Percentiles rank a stretch among this genome's conserved stretches.
phyloP scores from a whole-genome alignment of 169 alveolate species.

The Perkinsus chesapeaki region DNA sequence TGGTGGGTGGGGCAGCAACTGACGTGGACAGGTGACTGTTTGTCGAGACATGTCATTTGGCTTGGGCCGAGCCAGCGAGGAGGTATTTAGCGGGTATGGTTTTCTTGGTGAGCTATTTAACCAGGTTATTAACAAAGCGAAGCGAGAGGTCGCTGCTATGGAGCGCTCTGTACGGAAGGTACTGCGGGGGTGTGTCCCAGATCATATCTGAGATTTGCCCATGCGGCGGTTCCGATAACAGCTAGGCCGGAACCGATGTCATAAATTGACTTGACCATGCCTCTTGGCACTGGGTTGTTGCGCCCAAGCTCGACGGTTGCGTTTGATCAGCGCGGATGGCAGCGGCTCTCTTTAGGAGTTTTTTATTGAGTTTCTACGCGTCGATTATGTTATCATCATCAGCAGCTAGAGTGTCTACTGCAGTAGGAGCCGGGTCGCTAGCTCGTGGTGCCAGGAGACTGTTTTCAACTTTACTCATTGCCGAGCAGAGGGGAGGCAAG shows the following conservation, averaged over 20 bases:
- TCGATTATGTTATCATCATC: neutral
- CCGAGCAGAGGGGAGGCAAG: neutral
- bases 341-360: neutral
- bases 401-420: neutral
- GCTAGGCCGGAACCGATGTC: no score
- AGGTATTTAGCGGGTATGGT: neutral
- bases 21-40: neutral
- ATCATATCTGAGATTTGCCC: no score
- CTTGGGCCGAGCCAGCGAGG: neutral
- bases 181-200: no score
- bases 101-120: neutral
- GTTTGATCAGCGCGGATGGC: neutral
- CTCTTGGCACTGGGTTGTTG: neutral
- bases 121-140: neutral
- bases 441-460: neutral
- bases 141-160: neutral
- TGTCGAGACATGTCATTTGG: neutral
- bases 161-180: neutral
- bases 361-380: neutral
- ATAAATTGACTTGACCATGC: no score
- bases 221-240: no score
- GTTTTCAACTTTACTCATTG: neutral
- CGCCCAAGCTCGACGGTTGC: neutral
- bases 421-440: neutral
- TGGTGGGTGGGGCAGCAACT: neutral